A percentile compares a stretch with the other conserved stretches of the same genome.
Evolutionary conservation across 2,329 filamentous ascomycete species (phyloP).

Genomic region (Lecanoromycetidae sp.): DNA sequence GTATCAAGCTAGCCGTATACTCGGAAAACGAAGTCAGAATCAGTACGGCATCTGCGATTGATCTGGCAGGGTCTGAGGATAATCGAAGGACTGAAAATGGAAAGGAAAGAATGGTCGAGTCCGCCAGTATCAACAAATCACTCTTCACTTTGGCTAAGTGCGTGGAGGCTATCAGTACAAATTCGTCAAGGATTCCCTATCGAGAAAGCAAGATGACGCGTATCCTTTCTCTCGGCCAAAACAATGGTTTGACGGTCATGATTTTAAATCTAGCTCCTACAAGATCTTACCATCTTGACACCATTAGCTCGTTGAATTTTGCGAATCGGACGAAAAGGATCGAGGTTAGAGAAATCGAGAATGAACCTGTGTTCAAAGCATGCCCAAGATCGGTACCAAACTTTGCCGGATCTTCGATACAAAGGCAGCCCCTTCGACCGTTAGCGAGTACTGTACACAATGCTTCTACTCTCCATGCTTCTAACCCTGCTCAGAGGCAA

Average conservation of each 20-base stretch:
- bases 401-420: constrained; percentile 32
- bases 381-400: constrained; percentile 44
- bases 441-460: constrained; percentile 66
- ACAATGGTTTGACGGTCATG: constrained; percentile 92
- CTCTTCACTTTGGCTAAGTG: constrained; percentile 90
- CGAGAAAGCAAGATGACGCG: constrained; percentile 95
- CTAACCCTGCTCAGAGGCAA: constrained; percentile 39
- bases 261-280: constrained; percentile 86
- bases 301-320: constrained; percentile 84
- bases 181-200: constrained; percentile 69
- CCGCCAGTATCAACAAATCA: constrained; percentile 94
- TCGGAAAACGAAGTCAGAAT: constrained; percentile 56
- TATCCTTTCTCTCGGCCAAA: constrained; percentile 77
- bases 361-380: constrained; percentile 79
- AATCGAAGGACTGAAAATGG: constrained; percentile 89
- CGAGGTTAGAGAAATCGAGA: constrained; percentile 88
- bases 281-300: constrained; percentile 88
- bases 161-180: constrained; percentile 81
- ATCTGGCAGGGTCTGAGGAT: constrained; percentile 89
- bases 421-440: constrained; percentile 67
- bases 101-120: constrained; percentile 85
- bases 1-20: constrained; percentile 73
- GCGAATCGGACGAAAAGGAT: constrained; percentile 94
- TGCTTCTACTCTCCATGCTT: constrained; percentile 40
- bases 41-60: constrained; percentile 85